Conservation (phyloP, 2,329 filamentous ascomycete species). For the Fusarium dimerum region DNA sequence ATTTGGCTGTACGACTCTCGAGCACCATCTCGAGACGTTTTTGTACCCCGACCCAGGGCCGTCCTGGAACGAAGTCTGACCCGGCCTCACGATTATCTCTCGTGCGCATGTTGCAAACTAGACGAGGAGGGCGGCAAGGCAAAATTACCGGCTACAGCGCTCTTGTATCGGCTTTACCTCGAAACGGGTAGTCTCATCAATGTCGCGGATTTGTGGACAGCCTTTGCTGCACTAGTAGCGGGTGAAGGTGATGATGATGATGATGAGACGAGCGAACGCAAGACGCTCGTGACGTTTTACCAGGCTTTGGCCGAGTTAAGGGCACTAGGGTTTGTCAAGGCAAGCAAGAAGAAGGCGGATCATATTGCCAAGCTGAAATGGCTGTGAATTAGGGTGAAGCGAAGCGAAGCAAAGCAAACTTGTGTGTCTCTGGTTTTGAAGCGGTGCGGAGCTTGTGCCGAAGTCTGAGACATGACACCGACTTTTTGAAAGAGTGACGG, state of each 20-base stretch:
- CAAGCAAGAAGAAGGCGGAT: conserved; percentile 87
- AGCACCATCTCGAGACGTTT: conserved; percentile 70
- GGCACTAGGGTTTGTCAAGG: conserved; percentile 83
- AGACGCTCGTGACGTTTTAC: conserved; percentile 77
- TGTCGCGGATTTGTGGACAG: conserved; percentile 76
- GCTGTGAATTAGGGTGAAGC: conserved; percentile 43
- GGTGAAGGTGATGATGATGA: conserved; percentile 12
- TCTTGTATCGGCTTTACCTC: conserved; percentile 77
- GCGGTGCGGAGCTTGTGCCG: neutral
- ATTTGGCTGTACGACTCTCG: conserved; percentile 74
- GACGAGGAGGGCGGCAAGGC: conserved; percentile 52
- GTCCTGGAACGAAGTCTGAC: conserved; percentile 72
- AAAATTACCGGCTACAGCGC: conserved; percentile 68
- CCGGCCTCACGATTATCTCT: conserved; percentile 75
- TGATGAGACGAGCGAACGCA: conserved; percentile 46
- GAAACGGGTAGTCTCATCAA: conserved; percentile 79
- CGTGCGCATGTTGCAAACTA: conserved; percentile 66
- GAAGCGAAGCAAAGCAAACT: neutral
- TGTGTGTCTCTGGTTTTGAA: conserved; percentile 40
- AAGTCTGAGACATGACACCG: neutral
- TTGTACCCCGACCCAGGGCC: conserved; percentile 70
- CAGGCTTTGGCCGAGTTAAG: conserved; percentile 81
- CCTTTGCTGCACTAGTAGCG: conserved; percentile 67
- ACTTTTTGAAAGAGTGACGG: neutral
- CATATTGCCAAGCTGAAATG: conserved; percentile 91